A percentile compares a stretch with the other conserved stretches of the same genome.
phyloP scores from a whole-genome alignment of 2,329 filamentous ascomycete genomes.

The Claviceps maximensis region DNA sequence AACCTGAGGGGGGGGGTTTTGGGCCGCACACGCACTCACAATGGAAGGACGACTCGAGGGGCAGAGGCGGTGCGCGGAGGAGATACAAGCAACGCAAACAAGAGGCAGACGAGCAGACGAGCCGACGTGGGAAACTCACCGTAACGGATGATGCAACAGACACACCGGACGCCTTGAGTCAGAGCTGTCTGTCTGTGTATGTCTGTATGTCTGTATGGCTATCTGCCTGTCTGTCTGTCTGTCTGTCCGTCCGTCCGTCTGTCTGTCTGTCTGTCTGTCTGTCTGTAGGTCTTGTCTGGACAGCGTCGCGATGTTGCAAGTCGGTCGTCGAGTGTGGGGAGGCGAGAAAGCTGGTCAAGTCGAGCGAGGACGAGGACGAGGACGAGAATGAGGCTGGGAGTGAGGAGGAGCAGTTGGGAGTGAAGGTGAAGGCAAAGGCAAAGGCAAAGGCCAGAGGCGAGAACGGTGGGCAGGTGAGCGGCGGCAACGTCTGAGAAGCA shows the following conservation, averaged over 20 bases:
- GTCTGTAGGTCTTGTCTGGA: no score
- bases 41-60: constrained; percentile 4
- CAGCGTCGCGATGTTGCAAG: background rate
- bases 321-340: background rate
- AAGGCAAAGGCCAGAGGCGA: background rate
- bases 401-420: background rate
- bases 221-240: no score
- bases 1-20: constrained; percentile 4
- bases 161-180: background rate
- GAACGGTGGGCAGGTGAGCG: background rate
- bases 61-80: constrained; percentile 1
- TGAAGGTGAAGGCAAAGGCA: constrained; percentile 1
- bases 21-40: constrained; percentile 6
- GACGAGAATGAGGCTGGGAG: background rate
- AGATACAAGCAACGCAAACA: constrained; percentile 2
- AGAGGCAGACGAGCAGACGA: background rate
- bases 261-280: background rate
- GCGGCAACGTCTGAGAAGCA: no score
- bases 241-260: no score
- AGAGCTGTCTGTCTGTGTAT: background rate
- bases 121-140: constrained; percentile 2
- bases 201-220: no score
- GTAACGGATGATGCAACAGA: background rate
- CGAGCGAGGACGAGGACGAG: background rate
- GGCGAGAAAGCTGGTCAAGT: constrained; percentile 2